These are phyloP conservation scores for Chlamydomonas schloesseri DNA, from an alignment of 139 green algal genomes.

Conservation along the genomic window DNA sequence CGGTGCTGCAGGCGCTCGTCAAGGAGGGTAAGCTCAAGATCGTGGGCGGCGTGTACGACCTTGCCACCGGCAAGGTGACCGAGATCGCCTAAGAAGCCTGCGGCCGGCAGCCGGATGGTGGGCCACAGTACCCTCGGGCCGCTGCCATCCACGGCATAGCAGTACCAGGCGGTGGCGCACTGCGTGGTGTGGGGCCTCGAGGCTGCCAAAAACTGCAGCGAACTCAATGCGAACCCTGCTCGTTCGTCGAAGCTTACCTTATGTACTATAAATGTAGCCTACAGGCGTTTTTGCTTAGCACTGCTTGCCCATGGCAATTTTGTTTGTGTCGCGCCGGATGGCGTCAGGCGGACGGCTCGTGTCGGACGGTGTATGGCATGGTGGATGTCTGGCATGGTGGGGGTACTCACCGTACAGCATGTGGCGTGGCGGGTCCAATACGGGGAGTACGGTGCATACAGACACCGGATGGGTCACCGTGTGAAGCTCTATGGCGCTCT, in stretches of 20 bases:
- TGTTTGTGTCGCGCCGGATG: neutral
- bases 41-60: neutral
- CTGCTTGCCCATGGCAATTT: neutral
- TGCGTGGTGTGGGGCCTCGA: too few relatives aligned
- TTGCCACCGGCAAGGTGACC: neutral
- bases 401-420: neutral
- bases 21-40: conserved; percentile 1
- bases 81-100: neutral
- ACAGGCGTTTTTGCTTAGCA: neutral
- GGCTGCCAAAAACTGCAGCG: too few relatives aligned
- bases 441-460: neutral
- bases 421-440: neutral
- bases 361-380: neutral
- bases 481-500: neutral
- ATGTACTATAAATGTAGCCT: neutral
- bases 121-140: too few relatives aligned
- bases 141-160: too few relatives aligned
- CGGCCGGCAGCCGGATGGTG: too few relatives aligned
- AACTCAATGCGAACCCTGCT: neutral
- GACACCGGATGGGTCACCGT: neutral
- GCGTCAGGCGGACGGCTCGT: neutral
- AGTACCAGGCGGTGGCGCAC: too few relatives aligned
- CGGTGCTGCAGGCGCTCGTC: neutral
- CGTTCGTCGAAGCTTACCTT: neutral
- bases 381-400: neutral